Evolutionary conservation across 208 protist genomes (phyloP), one percentile per base, ranked within the genome.

Genomic region (Wallacemonas collosoma): DNA sequence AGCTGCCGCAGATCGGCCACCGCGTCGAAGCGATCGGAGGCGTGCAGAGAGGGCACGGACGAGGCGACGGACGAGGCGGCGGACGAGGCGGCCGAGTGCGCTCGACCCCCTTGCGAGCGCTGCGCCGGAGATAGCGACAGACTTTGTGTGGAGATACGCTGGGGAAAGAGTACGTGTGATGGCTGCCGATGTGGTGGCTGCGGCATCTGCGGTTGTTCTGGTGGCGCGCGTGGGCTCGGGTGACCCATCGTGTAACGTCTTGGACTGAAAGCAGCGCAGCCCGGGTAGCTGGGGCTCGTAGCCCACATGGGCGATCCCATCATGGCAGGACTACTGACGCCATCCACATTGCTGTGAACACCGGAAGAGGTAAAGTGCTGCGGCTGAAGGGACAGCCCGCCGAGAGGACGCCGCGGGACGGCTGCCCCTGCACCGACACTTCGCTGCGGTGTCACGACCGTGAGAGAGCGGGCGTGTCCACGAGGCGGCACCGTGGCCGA

Each of bases 1-100:
- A 65, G 50, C 45, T 65, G 60, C n/a, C 60, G 60, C 8, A 65
- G 60, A 17, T 65, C 43, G 4, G 60, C 60, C 40, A 65, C 60
- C 5, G 60, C 60, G 15, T 65, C 60, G 40, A 65, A 45, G 43
- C 60, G 60, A 65, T 65, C 60, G 38, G 60, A 65, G 12, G 60
- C 36, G 40, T 65, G 60, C 8, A 65, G 60, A 38, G 60, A 65
- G 7, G 60, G 60, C 41, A 65, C 47, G 9, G 60, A 65, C 6
- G 60, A 65, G 7, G 53, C 11, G 6, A 65, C 40, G 9, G 60
- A 65, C 5, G 60, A 65, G 41, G 60, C 60, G 9, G 51, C 60
- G 9, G 60, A 65, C 45, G 45, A 50, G 45, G 45, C 45, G 8
- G 1, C 45, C 45, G 60, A n/a, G 60, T 56, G 51, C 51, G 56